Evolutionary conservation across 2,329 filamentous ascomycete genomes (phyloP), one percentile per base, ranked within the genome.

Genomic region (Fusarium longipes): DNA sequence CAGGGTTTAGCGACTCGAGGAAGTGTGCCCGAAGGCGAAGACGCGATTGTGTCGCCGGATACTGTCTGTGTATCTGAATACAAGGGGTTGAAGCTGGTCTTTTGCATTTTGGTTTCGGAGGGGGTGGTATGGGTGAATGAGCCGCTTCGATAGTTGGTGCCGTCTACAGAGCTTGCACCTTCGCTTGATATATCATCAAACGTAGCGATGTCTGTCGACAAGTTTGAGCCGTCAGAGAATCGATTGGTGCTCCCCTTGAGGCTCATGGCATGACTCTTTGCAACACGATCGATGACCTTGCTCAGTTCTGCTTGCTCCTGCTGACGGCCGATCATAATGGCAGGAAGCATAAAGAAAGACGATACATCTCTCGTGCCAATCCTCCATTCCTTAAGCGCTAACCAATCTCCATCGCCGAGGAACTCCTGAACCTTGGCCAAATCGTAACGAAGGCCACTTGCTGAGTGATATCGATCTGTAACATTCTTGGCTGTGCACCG

Each of bases 401-500:
- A 81, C 63, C 86, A 84, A 70, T 97, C 90, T 18, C 93, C 94
- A 71, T 93, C 88, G 5, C 86, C 88, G 8, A 97, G 82, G 35
- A 95, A 84, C 67, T 90, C 86, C 67, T 92, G 89, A 7, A 97
- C 89, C 71, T 89, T 85, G 50, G 89, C 78, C 48, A 98, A 80
- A 75, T 98, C 95, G 73, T 92, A 85, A 68, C 93, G 93, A 59
- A 97, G 84, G 3, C 95, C 94, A 59, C 92, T 93, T 1, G 92
- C 91, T 8, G 93, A 97, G 73, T 97, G 91, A 76, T 97, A 98
- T 15, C 95, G 88, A 58, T 97, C 94, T 57, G 89, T 87, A 45
- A 97, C 92, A 61, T 90, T 91, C 78, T 96, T 97, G 62, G 93
- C 89, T 0, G 93, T 97, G 86, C 96, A 97, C 76, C 93, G 96